Evolutionary conservation across 2,329 filamentous ascomycete species (phyloP), one percentile per base, ranked within the genome.

Genomic region (Albifimbria verrucaria): DNA sequence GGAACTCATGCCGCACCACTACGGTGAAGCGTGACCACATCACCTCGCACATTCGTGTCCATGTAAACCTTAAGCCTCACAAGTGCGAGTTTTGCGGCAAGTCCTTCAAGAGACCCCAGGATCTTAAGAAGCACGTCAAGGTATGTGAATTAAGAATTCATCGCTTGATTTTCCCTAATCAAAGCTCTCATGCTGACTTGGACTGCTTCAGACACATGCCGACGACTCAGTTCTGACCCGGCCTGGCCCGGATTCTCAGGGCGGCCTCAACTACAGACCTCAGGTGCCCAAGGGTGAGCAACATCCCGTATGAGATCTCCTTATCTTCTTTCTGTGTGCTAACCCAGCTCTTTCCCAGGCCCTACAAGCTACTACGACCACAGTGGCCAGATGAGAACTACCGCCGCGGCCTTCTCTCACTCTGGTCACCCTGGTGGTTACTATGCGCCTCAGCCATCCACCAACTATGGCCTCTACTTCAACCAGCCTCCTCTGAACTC

Each of bases 11-110:
- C 77, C 87, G 92, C 58, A 97, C 93, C 21, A 97, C 92, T 47
- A 97, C 93, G 2, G 93, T 97, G 70, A 97, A 99, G 82, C 91
- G 94, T 65, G 94, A 97, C 67, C 94, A 99, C 77, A 99, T 99
- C 74, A 99, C 94, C 49, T 97, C 94, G 49, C 94, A 99, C 74
- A 97, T 99, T 65, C 90, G 94, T 59, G 94, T 97, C 51, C 94
- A 99, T 71, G 93, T 99, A n/a, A 94, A 94, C 1, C 79, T 99
- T 56, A 99, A 99, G 81, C 94, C 94, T 61, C 94, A 99, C 79
- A 97, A 97, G 76, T 99, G 94, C 73, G 92, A 97, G 69, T 96
- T 97, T 75, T 99, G 94, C 69, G 91, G 91, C 69, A 99, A 99
- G 79, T 92, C 92, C 2, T 99, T 99, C 82, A 99, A 99, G 84